Base-by-base conservation (phyloP, 768 basidiomycete genomes). In the Sporobolomyces phaffii region DNA sequence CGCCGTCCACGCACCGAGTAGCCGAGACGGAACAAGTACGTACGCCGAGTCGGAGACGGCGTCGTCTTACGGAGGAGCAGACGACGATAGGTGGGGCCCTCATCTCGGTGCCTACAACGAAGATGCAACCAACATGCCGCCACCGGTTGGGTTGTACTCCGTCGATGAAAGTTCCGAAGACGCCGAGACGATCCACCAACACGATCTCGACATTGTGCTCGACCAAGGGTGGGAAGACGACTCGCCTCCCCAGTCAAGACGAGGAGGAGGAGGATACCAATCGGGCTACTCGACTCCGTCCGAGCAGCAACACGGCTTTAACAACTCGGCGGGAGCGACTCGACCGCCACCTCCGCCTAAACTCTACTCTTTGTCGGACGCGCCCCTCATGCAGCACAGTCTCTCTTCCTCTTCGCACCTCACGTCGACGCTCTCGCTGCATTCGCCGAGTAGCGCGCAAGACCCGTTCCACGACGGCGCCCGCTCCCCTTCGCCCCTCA, bases 81-180 rank as follows among this genome's bases (percentile, higher is more conserved):
- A 94, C 47, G 94, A 38, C 38, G 38, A 98, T 75, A 87, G 91
- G 38, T 99, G 93, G 92, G 91, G 92, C 5, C 81, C 84, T 6
- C 93, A 99, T 77, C 91, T 99, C 13, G 71, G 71, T 22, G 57
- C 45, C 14, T 72, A 72, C 62, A 44, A 57, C 56, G 71, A 72
- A 58, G 71, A 72, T 47, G 26, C 34, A 28, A 44, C 15, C 34
- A n/a, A 40, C n/a, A 34, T 38, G 28, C 62, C 66, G 24, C 68
- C 68, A 5, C 60, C 66, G 10, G 56, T 68, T 40, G 71, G 71
- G 11, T 52, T 72, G 17, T 72, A 54, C 52, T 34, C 64, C 29
- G 44, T 72, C 48, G 71, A 72, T 11, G 71, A 68, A 34, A 20
- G 44, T 18, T 47, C 40, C 26, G 61, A 64, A 26, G 51, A 63